phyloP scores from a whole-genome alignment of 2,329 filamentous ascomycete genomes.

The Epichloe coenophiala region DNA sequence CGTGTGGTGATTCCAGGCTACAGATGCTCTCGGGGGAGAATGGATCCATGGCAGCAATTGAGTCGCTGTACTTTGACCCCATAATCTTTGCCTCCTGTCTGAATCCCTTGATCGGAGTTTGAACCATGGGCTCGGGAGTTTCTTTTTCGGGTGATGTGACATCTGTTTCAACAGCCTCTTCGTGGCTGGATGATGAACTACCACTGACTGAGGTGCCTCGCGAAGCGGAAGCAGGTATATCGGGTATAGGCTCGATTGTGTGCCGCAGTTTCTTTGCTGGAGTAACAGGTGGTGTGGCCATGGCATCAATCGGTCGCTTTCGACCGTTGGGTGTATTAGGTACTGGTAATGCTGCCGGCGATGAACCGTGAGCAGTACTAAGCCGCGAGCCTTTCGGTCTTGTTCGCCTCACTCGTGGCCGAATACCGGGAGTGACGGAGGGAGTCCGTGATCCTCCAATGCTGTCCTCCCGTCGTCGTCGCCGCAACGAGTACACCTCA shows the following conservation, averaged over 20 bases:
- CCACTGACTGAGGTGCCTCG: conserved; percentile 24
- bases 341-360: conserved; percentile 16
- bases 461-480: conserved; percentile 37
- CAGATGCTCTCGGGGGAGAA: conserved; percentile 21
- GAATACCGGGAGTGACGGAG: conserved; percentile 42
- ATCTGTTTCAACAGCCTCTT: conserved; percentile 25
- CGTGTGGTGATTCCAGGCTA: conserved; percentile 13
- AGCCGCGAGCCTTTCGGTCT: conserved; percentile 21
- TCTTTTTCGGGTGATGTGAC: conserved; percentile 38
- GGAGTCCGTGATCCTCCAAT: conserved; percentile 39
- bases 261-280: conserved; percentile 37
- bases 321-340: conserved; percentile 15
- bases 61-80: conserved; percentile 4
- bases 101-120: conserved; percentile 13
- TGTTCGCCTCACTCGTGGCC: conserved; percentile 33
- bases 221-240: conserved; percentile 15
- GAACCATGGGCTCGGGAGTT: conserved; percentile 23
- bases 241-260: conserved; percentile 13
- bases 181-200: conserved; percentile 15
- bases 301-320: conserved; percentile 29
- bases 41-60: conserved; percentile 9
- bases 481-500: conserved; percentile 43
- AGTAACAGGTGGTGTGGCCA: conserved; percentile 42
- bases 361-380: conserved; percentile 20
- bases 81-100: conserved; percentile 5